Conservation (phyloP, 345 rosid species). For the Jatropha curcas region DNA sequence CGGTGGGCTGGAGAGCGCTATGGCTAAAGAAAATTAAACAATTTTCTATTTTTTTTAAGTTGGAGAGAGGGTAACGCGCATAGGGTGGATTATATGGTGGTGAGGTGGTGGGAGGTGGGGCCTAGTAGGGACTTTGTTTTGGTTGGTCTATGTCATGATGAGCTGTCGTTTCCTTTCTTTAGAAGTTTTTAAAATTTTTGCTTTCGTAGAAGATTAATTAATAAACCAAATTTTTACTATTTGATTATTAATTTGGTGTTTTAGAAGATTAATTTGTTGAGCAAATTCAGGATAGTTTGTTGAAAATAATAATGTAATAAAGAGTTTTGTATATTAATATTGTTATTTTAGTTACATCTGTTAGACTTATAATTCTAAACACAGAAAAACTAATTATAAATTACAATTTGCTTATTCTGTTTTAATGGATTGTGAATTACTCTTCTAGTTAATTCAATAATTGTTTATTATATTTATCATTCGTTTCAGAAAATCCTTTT, state of each 20-base stretch:
- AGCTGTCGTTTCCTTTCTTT: conserved; percentile 17
- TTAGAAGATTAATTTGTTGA: not conserved
- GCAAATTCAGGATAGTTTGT: too few relatives aligned
- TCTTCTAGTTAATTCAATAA: too few relatives aligned
- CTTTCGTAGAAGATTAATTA: too few relatives aligned
- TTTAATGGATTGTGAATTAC: too few relatives aligned
- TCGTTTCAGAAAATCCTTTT: too few relatives aligned
- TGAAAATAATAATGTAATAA: too few relatives aligned
- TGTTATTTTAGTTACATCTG: too few relatives aligned
- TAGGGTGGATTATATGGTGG: conserved; percentile 1
- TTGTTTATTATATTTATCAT: too few relatives aligned
- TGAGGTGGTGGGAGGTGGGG: conserved; percentile 21
- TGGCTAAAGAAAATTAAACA: conserved; percentile 9
- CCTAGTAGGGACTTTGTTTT: conserved; percentile 10
- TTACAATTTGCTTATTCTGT: too few relatives aligned
- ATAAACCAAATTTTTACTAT: not conserved
- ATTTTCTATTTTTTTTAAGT: not conserved
- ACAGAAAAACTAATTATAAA: too few relatives aligned
- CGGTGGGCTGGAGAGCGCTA: conserved; percentile 17
- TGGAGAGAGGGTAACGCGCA: not conserved
- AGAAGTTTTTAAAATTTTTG: not conserved
- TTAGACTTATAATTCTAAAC: too few relatives aligned
- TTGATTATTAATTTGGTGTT: not conserved
- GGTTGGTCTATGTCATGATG: conserved; percentile 21
- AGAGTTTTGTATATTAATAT: too few relatives aligned